These are phyloP conservation scores for Psilocybe sp. DNA, from an alignment of 768 basidiomycete genomes.

Conservation along the genomic window DNA sequence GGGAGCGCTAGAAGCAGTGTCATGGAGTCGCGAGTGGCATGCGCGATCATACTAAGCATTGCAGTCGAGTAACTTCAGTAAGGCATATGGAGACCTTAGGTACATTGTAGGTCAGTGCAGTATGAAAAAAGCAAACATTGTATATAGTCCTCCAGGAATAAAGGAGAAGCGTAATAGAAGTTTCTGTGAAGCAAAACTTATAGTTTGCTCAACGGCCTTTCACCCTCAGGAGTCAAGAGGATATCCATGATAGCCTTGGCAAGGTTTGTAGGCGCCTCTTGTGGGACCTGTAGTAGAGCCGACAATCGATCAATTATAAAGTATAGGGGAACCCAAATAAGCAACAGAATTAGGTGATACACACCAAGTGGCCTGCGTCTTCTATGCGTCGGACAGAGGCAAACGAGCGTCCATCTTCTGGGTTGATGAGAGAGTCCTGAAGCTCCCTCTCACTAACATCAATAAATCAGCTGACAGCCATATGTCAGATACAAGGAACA, in stretches of 20 bases:
- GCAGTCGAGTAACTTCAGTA: too few relatives aligned
- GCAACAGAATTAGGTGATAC: not conserved
- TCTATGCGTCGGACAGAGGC: constrained; percentile 24
- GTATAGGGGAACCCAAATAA: not conserved
- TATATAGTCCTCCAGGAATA: too few relatives aligned
- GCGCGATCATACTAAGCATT: too few relatives aligned
- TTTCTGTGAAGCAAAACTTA: not conserved
- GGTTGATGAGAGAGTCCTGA: constrained; percentile 24
- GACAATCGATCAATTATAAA: not conserved
- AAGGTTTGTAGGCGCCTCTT: constrained; percentile 25
- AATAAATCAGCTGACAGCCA: not conserved
- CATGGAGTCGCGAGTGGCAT: too few relatives aligned
- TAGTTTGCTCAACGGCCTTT: constrained; percentile 10
- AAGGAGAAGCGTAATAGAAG: too few relatives aligned
- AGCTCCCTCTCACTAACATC: constrained; percentile 18
- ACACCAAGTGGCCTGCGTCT: constrained; percentile 29
- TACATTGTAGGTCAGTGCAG: too few relatives aligned
- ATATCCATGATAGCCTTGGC: constrained; percentile 20
- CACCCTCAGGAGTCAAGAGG: not conserved
- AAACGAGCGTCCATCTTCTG: constrained; percentile 21
- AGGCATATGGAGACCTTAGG: too few relatives aligned
- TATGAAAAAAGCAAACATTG: too few relatives aligned
- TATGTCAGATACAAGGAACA: not conserved
- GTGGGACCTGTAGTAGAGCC: constrained; percentile 17
- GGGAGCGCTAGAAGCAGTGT: too few relatives aligned